Evolutionary conservation across 2,329 filamentous ascomycete species (phyloP).

Genomic region (Stagonosporopsis vannaccii): DNA sequence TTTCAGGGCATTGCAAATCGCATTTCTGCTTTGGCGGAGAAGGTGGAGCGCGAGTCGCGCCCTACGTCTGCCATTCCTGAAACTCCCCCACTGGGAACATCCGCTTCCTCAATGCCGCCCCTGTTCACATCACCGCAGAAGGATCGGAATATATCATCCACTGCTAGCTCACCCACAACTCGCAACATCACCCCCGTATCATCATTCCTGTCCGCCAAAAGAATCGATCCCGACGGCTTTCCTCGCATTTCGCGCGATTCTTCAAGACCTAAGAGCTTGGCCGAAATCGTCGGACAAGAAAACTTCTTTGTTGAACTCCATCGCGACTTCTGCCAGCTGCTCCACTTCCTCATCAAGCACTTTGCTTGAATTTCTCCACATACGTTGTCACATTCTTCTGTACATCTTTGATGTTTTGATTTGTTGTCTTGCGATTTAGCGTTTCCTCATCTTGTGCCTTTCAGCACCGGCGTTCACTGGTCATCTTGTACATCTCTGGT

Average conservation of each 20-base stretch:
- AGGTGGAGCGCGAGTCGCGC: constrained; percentile 47
- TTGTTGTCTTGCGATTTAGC: constrained; percentile 36
- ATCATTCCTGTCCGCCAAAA: constrained; percentile 65
- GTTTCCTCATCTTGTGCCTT: constrained; percentile 24
- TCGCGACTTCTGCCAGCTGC: constrained; percentile 56
- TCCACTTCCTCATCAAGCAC: constrained; percentile 50
- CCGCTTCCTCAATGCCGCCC: constrained; percentile 38
- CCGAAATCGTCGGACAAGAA: constrained; percentile 65
- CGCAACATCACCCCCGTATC: constrained; percentile 63
- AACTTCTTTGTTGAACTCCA: constrained; percentile 66
- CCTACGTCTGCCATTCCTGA: constrained; percentile 40
- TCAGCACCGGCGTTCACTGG: constrained; percentile 27
- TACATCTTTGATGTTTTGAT: constrained; percentile 27
- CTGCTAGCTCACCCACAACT: constrained; percentile 40
- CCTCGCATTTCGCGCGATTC: constrained; percentile 59
- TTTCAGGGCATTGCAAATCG: constrained; percentile 63
- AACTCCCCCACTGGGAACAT: constrained; percentile 43
- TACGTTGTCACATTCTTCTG: constrained; percentile 26
- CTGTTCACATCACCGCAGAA: constrained; percentile 40
- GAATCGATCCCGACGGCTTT: constrained; percentile 63
- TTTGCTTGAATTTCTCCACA: constrained; percentile 37
- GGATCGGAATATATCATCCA: constrained; percentile 38
- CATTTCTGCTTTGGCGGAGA: constrained; percentile 56
- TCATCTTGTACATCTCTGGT: constrained; percentile 8
- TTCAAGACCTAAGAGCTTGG: constrained; percentile 63